A percentile compares a stretch with the other conserved stretches of the same genome.
Evolutionary conservation across 495 filamentous ascomycete species (phyloP).

Genomic region (Lasiosphaeris hirsuta): DNA sequence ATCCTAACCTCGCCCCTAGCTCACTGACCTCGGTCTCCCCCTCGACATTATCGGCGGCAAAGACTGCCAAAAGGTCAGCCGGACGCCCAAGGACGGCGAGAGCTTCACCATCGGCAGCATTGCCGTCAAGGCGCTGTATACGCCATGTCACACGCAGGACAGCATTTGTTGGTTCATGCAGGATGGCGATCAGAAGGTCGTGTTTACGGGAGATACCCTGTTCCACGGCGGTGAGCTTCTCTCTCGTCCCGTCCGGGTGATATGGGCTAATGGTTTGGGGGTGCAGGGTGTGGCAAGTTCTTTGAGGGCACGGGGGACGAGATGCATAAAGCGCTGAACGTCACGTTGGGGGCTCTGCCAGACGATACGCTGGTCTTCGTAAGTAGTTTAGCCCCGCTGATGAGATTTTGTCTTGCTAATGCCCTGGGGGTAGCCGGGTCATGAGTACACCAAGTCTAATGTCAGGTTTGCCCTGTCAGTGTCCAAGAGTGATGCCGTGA

Average conservation of each 20-base stretch:
- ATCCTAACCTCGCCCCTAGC: conserved; percentile 43
- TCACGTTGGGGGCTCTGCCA: conserved; percentile 73
- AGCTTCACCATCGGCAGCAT: conserved; percentile 85
- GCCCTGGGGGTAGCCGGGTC: conserved; percentile 65
- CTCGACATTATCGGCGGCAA: conserved; percentile 83
- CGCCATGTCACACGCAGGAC: conserved; percentile 96
- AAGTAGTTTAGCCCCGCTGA: conserved; percentile 27
- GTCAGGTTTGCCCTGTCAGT: conserved; percentile 80
- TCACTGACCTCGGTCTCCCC: conserved; percentile 56
- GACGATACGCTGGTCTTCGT: conserved; percentile 94
- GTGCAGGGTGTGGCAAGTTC: conserved; percentile 86
- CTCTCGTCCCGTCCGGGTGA: neutral
- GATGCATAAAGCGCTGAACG: conserved; percentile 87
- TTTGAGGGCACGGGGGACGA: conserved; percentile 88
- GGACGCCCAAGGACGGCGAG: conserved; percentile 68
- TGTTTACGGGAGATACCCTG: conserved; percentile 95
- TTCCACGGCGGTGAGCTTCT: conserved; percentile 77
- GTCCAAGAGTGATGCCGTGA: conserved; percentile 67
- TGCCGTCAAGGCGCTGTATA: conserved; percentile 83
- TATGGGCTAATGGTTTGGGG: neutral
- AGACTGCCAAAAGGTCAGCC: conserved; percentile 75
- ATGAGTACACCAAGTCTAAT: conserved; percentile 95
- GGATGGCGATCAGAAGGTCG: conserved; percentile 73
- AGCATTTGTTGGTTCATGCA: conserved; percentile 89
- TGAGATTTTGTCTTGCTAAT: neutral